These are phyloP conservation scores for Ophiosphaerella herpotricha DNA, from an alignment of 2,329 filamentous ascomycete species.

Conservation along the genomic window DNA sequence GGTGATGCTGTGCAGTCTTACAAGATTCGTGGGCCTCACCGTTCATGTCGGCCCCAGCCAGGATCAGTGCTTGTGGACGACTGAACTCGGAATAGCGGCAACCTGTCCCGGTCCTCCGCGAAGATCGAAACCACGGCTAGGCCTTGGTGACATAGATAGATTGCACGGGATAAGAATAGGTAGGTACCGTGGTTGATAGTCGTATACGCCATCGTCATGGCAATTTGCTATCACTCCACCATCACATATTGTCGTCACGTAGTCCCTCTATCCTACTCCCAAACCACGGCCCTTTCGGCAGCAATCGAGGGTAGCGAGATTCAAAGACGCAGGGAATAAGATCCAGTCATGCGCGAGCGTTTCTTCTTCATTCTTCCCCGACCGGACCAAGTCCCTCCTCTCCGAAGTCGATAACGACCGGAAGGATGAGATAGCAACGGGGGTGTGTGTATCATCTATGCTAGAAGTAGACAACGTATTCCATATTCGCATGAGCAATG, in stretches of 20 bases:
- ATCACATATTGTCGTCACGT: neutral
- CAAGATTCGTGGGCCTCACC: constrained; percentile 1
- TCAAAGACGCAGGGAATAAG: constrained; percentile 18
- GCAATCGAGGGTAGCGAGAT: constrained; percentile 21
- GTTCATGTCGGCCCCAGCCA: constrained; percentile 4
- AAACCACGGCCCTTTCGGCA: constrained; percentile 17
- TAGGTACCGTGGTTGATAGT: constrained; percentile 17
- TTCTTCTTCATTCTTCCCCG: constrained; percentile 17
- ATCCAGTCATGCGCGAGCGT: constrained; percentile 31
- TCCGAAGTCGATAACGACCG: neutral
- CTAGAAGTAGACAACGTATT: too few species aligned
- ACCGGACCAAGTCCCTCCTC: constrained; percentile 8
- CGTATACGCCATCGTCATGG: constrained; percentile 8
- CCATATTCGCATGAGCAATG: too few species aligned
- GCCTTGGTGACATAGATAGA: constrained; percentile 26
- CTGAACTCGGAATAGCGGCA: constrained; percentile 39
- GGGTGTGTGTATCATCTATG: too few species aligned
- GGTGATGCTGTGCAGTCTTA: constrained; percentile 1
- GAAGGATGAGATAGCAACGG: too few species aligned
- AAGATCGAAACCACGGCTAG: constrained; percentile 23
- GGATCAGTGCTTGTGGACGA: constrained; percentile 14
- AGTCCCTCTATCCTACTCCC: neutral
- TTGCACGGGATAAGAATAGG: constrained; percentile 21
- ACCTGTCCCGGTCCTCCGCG: constrained; percentile 30
- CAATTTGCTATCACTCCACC: constrained; percentile 6